Conservation (phyloP, 805 yeast genomes). For the Brettanomyces anomalus region DNA sequence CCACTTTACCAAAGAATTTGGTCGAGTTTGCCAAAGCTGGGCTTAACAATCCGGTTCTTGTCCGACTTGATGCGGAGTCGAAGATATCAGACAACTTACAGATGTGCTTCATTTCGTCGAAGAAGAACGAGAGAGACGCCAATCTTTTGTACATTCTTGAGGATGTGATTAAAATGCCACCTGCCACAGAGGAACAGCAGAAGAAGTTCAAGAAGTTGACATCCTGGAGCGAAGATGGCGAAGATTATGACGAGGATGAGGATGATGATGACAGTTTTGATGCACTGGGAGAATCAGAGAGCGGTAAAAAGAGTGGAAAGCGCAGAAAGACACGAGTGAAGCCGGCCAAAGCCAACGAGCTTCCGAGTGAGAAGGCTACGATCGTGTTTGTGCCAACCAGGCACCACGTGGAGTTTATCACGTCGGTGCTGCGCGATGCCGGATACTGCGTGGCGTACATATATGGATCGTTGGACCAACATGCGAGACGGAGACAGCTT, state of each 20-base stretch:
- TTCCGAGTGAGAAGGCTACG: constrained; percentile 82
- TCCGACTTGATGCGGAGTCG: constrained; percentile 86
- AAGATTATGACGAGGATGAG: constrained; percentile 27
- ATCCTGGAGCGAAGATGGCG: constrained; percentile 36
- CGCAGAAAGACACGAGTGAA: constrained; percentile 33
- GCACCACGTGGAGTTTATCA: constrained; percentile 92
- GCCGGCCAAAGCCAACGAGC: constrained; percentile 69
- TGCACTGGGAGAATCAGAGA: too few relatives aligned
- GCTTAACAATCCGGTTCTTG: constrained; percentile 80
- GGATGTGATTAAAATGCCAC: constrained; percentile 76
- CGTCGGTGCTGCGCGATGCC: constrained; percentile 57
- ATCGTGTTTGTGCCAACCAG: constrained; percentile 93
- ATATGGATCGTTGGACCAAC: constrained; percentile 92
- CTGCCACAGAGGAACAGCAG: constrained; percentile 63
- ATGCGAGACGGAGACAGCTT: constrained; percentile 85
- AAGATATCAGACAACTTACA: constrained; percentile 86
- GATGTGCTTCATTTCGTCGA: constrained; percentile 77
- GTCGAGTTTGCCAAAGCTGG: constrained; percentile 99
- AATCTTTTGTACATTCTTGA: constrained; percentile 69
- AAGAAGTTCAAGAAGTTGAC: constrained; percentile 54
- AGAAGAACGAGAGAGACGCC: constrained; percentile 84
- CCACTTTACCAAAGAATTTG: constrained; percentile 84
- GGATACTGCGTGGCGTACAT: constrained; percentile 85
- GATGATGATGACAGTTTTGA: constrained; percentile 26
- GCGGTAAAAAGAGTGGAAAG: too few relatives aligned